These are phyloP conservation scores for Pseudodiploospora longispora DNA, from an alignment of 2,329 filamentous ascomycete species.

Conservation along the genomic window DNA sequence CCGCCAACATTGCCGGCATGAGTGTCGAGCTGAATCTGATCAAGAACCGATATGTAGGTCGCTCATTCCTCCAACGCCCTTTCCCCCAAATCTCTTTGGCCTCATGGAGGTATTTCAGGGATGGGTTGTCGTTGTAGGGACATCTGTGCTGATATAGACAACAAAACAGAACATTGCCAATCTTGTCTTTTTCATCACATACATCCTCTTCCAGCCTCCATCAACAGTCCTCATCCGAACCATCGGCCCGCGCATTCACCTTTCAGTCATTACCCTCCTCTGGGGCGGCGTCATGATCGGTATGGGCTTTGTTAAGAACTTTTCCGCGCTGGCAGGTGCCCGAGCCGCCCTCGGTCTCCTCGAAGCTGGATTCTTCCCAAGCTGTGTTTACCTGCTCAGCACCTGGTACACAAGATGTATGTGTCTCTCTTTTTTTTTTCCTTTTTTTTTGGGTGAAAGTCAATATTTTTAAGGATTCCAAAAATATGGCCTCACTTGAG, in stretches of 20 bases:
- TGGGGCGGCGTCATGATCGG: slow-evolving; percentile 58
- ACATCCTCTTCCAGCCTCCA: slow-evolving; percentile 63
- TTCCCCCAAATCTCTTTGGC: no score
- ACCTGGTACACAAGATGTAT: slow-evolving; percentile 64
- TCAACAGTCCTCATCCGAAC: slow-evolving; percentile 62
- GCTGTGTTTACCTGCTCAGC: slow-evolving; percentile 62
- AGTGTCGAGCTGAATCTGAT: slow-evolving; percentile 36
- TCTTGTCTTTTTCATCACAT: slow-evolving; percentile 67
- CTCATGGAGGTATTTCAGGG: no score
- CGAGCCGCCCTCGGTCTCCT: slow-evolving; percentile 54
- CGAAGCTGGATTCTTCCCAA: slow-evolving; percentile 66
- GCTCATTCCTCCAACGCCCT: neutral
- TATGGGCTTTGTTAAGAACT: slow-evolving; percentile 54
- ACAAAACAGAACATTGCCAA: slow-evolving; percentile 52
- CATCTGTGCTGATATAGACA: no score
- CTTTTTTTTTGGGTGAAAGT: neutral
- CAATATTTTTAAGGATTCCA: neutral
- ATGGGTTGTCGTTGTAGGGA: no score
- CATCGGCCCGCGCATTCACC: slow-evolving; percentile 52
- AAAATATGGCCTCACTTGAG: no score
- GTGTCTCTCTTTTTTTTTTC: slow-evolving; percentile 12
- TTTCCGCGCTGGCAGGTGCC: slow-evolving; percentile 43
- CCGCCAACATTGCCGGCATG: slow-evolving; percentile 64
- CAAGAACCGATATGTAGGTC: slow-evolving; percentile 37
- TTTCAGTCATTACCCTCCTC: slow-evolving; percentile 44